phyloP scores from a whole-genome alignment of 306 rosid species.

The Cucumis melo region DNA sequence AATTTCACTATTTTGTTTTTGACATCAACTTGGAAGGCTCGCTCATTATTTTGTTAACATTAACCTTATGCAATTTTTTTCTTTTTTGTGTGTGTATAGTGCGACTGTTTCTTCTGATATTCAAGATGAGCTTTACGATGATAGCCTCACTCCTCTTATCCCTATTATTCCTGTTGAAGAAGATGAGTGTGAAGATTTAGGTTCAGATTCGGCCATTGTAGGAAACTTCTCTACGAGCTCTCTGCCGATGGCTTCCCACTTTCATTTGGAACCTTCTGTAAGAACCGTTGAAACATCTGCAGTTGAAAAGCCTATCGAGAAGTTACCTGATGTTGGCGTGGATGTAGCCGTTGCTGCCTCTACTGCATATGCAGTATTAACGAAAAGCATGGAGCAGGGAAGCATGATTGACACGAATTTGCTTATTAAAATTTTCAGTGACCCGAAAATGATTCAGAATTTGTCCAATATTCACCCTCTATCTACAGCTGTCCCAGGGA shows the following conservation, averaged over 20 bases:
- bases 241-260: slow-evolving; percentile 11
- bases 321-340: slow-evolving; percentile 14
- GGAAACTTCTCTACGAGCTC: slow-evolving; percentile 3
- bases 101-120: slow-evolving; percentile 31
- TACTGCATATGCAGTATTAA: slow-evolving; percentile 27
- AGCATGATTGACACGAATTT: slow-evolving; percentile 39
- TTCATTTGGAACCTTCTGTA: neutral
- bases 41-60: neutral
- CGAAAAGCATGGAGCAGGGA: slow-evolving; percentile 34
- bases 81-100: slow-evolving; percentile 16
- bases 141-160: slow-evolving; percentile 36
- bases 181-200: slow-evolving; percentile 18
- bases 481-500: neutral
- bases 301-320: slow-evolving; percentile 9
- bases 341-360: slow-evolving; percentile 35
- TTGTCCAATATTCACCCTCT: slow-evolving; percentile 13
- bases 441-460: slow-evolving; percentile 46
- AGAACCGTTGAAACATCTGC: slow-evolving; percentile 2
- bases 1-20: neutral
- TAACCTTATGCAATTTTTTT: neutral
- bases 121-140: slow-evolving; percentile 29
- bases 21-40: neutral
- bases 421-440: slow-evolving; percentile 41
- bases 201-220: slow-evolving; percentile 5
- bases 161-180: slow-evolving; percentile 53